Evolutionary conservation across 148 eudicot genomes (phyloP), one percentile per base, ranked within the genome.

Genomic region (Bassia scoparia): DNA sequence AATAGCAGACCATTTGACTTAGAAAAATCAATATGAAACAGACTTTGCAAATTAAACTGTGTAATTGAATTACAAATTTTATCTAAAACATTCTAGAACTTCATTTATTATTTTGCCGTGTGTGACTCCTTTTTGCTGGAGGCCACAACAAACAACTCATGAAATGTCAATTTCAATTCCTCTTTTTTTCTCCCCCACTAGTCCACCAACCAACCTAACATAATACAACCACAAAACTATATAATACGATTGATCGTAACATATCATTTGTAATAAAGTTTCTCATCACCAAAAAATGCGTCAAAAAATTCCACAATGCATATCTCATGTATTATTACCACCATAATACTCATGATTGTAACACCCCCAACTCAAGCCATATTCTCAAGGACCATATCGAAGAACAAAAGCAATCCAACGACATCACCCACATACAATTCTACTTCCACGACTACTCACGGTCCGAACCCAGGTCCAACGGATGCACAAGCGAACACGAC

Each of bases 371-470:
- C 72, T 17, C 58, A 50, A 4, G 74, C 74, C n/a, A 27, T 54
- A 2, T 79, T 78, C 30, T 44, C 81, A 55, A 58, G 61, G 13
- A 23, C 60, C 61, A 73, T 72, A 3, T 38, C 81, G 4, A 46
- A 31, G 12, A 27, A 50, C 60, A 49, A 71, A 38, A 72, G 31
- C 67, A 30, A 72, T 23, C 67, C 21, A 20, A 14, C 18, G 44
- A 64, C 50, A 49, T 81, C 1, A 84, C 87, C 38, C 83, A 74
- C 31, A 67, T 84, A 34, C 54, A 73, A 61, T 84, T 75, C 82
- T 84, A 84, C 68, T 78, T 84, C 82, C 87, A 78, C 31, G 84
- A 84, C 80, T 74, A 74, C 30, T 74, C 3, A 33, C 69, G 3
- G 83, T 8, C 71, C 75, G 6, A 79, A 63, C 76, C 81, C 75